These are phyloP conservation scores for Cardiospermum halicacabum DNA, from an alignment of 345 rosid genomes.

Conservation along the genomic window DNA sequence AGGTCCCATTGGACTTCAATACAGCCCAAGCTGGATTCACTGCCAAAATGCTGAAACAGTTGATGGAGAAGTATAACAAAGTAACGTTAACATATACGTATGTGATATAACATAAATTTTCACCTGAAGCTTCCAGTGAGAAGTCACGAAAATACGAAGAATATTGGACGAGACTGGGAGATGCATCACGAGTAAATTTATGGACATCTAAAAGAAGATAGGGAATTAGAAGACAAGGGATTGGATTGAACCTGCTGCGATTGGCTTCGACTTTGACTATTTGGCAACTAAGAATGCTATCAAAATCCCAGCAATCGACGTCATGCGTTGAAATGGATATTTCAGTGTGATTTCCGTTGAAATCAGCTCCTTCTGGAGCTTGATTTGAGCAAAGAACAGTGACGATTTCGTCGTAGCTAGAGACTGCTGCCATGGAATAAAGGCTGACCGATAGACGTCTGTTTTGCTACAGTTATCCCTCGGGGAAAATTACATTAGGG, in stretches of 20 bases:
- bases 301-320: constrained; percentile 38
- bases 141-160: constrained; percentile 62
- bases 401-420: constrained; percentile 32
- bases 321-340: constrained; percentile 40
- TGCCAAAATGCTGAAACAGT: constrained; percentile 28
- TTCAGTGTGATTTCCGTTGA: constrained; percentile 8
- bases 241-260: constrained; percentile 36
- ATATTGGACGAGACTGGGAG: constrained; percentile 42
- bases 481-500: too few relatives aligned
- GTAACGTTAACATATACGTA: not conserved
- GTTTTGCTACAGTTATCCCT: too few relatives aligned
- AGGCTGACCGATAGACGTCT: not conserved
- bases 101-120: not conserved
- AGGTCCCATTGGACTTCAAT: constrained; percentile 48
- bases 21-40: constrained; percentile 46
- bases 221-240: not conserved
- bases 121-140: constrained; percentile 69
- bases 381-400: constrained; percentile 31
- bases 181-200: not conserved
- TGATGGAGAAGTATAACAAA: not conserved
- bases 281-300: constrained; percentile 34
- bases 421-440: constrained; percentile 37
- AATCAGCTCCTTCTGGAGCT: constrained; percentile 18
- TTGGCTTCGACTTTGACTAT: constrained; percentile 40
- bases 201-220: not conserved